These are phyloP conservation scores for Kluyveromyces sp. DNA, from an alignment of 1,139 yeast species.

Conservation along the genomic window DNA sequence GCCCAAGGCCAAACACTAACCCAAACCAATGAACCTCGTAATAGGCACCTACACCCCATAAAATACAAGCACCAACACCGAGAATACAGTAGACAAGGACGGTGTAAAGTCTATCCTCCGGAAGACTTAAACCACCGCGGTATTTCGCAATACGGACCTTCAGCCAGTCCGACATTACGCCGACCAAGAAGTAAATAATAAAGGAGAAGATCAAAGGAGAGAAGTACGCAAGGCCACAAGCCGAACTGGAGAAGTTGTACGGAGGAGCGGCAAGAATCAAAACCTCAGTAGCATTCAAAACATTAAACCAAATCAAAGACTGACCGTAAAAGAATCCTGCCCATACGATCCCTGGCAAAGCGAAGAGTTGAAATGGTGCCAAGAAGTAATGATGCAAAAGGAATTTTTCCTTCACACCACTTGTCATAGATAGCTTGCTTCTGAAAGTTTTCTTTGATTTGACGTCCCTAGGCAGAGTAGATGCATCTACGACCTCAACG, in stretches of 20 bases:
- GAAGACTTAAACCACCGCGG: slow-evolving; percentile 35
- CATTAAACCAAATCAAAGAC: slow-evolving; percentile 51
- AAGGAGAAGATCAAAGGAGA: slow-evolving; percentile 37
- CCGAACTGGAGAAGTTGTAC: slow-evolving; percentile 37
- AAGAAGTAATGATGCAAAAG: slow-evolving; percentile 32
- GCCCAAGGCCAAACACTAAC: slow-evolving; percentile 48
- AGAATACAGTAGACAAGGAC: slow-evolving; percentile 33
- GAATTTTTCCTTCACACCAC: slow-evolving; percentile 32
- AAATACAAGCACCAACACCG: slow-evolving; percentile 35
- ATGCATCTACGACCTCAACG: slow-evolving; percentile 9
- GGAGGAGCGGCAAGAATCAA: slow-evolving; percentile 38
- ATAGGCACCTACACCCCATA: slow-evolving; percentile 41
- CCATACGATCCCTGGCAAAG: slow-evolving; percentile 55
- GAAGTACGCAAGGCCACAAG: slow-evolving; percentile 39
- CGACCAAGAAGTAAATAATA: slow-evolving; percentile 33
- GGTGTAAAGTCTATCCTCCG: slow-evolving; percentile 41
- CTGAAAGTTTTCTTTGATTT: slow-evolving; percentile 30
- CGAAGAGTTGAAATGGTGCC: slow-evolving; percentile 39
- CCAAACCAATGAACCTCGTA: slow-evolving; percentile 45
- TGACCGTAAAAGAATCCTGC: slow-evolving; percentile 59
- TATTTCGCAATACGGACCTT: slow-evolving; percentile 33
- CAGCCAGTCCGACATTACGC: slow-evolving; percentile 36
- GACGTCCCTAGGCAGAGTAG: slow-evolving; percentile 5
- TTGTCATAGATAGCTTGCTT: slow-evolving; percentile 34
- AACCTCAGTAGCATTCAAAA: slow-evolving; percentile 42